phyloP scores from a whole-genome alignment of 441 rosid species.

The Pelargonium myrrhifolium region DNA sequence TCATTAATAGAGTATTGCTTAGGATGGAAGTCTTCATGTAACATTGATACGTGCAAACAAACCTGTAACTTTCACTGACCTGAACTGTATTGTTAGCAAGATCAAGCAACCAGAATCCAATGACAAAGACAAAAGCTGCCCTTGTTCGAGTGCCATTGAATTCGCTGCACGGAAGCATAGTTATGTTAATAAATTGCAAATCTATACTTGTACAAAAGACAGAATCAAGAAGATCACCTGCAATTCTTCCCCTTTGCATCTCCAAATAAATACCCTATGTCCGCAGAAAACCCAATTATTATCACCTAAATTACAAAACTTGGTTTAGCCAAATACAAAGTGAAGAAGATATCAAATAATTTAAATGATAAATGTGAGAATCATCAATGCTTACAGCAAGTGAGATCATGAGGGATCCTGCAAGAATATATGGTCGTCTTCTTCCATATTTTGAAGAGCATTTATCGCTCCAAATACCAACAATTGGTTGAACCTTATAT shows the following conservation, averaged over 20 bases:
- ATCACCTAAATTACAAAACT: slow-evolving; percentile 73
- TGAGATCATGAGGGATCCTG: slow-evolving; percentile 79
- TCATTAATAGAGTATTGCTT: slow-evolving; percentile 9
- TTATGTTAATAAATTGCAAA: not conserved
- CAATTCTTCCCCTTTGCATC: slow-evolving; percentile 84
- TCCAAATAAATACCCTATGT: slow-evolving; percentile 79
- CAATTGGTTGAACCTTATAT: slow-evolving; percentile 90
- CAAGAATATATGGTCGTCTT: slow-evolving; percentile 84
- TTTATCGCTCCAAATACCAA: slow-evolving; percentile 97
- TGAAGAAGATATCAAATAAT: slow-evolving; percentile 16
- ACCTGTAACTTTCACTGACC: slow-evolving; percentile 31
- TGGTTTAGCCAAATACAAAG: slow-evolving; percentile 35
- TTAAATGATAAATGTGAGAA: slow-evolving; percentile 8
- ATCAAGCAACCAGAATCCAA: slow-evolving; percentile 97
- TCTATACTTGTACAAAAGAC: not conserved
- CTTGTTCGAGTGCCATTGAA: slow-evolving; percentile 78
- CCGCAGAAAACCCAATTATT: slow-evolving; percentile 95
- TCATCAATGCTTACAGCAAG: slow-evolving; percentile 53
- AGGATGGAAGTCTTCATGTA: not conserved
- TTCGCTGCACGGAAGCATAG: slow-evolving; percentile 40
- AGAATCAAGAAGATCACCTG: slow-evolving; percentile 44
- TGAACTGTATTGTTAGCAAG: slow-evolving; percentile 96
- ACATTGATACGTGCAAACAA: not conserved
- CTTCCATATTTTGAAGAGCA: slow-evolving; percentile 83
- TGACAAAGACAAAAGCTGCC: slow-evolving; percentile 77